A percentile compares a stretch with the other conserved stretches of the same genome.
phyloP scores from a whole-genome alignment of 2,329 filamentous ascomycete genomes.

The Trichoderma oligosporum region DNA sequence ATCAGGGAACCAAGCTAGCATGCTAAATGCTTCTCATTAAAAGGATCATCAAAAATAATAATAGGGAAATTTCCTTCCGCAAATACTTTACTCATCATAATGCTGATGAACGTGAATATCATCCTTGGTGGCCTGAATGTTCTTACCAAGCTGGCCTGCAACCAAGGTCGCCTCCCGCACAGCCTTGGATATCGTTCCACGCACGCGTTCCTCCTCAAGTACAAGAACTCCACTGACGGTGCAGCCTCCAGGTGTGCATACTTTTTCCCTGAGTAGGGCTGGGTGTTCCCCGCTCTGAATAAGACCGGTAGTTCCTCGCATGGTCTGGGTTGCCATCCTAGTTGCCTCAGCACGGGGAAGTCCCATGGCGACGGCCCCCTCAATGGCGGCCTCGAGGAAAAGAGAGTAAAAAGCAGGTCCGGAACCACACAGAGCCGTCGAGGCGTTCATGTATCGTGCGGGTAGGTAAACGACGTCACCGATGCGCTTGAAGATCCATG shows the following conservation, averaged over 20 bases:
- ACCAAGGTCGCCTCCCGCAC: conserved; percentile 68
- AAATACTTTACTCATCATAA: background rate
- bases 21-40: conserved; percentile 4
- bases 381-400: conserved; percentile 69
- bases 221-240: conserved; percentile 71
- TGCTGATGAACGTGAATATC: conserved; percentile 15
- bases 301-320: conserved; percentile 67
- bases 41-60: background rate
- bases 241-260: conserved; percentile 73
- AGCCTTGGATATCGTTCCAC: conserved; percentile 63
- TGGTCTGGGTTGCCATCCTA: conserved; percentile 74
- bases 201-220: conserved; percentile 67
- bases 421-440: conserved; percentile 69
- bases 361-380: conserved; percentile 76
- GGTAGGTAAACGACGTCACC: conserved; percentile 68
- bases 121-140: conserved; percentile 34
- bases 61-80: background rate
- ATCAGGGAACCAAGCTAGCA: conserved; percentile 11
- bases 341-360: conserved; percentile 68
- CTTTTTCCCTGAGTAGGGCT: conserved; percentile 68
- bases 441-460: conserved; percentile 64
- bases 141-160: conserved; percentile 57
- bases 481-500: conserved; percentile 73
- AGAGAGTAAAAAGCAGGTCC: conserved; percentile 74
- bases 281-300: conserved; percentile 71